Evolutionary conservation across 2,329 filamentous ascomycete genomes (phyloP), one percentile per base, ranked within the genome.

Genomic region (Ascochyta koolunga): DNA sequence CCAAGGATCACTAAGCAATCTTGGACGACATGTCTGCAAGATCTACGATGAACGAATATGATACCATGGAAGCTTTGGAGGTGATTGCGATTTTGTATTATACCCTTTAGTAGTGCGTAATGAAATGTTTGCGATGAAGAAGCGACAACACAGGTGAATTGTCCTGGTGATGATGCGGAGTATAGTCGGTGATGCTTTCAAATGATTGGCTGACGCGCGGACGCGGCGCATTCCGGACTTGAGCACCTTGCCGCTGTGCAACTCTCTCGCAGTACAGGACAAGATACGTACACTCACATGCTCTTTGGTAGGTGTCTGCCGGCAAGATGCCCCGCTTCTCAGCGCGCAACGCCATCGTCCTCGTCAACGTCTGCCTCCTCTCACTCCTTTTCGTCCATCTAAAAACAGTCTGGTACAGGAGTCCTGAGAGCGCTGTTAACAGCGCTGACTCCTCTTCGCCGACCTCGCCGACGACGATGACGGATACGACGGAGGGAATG

Each of bases 291-390:
- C 31, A 50, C 46, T 24, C 15, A 24, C 19, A 37, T 24, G 33
- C 37, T 27, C 46, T 18, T 49, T 27, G 48, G 27, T n/a, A 40
- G 36, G 36, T 46, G 44, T 44, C 33, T 46, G 44, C 44, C 44
- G 51, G 51, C 32, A 44, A 38, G 36, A 72, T 72, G 69, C 64
- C 70, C 58, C 68, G 69, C 32, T 61, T 72, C 36, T 67, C 68
- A 11, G 67, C 58, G 21, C 67, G 65, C 40, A 71, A 68, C 39
- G 62, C 54, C 16, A 60, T 68, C 19, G 47, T 70, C 40, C 21
- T 58, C 8, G 22, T 65, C 22, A 68, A 65, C 29, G 50, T 70
- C 27, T 40, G 59, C 2, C 59, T 74, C 1, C 59, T 73, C 5
- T 54, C 67, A 9, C 60, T 64, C 13, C 61, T 73, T 6, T 49